Conservation (phyloP, 2,329 filamentous ascomycete genomes). For the Talaromyces sp. region DNA sequence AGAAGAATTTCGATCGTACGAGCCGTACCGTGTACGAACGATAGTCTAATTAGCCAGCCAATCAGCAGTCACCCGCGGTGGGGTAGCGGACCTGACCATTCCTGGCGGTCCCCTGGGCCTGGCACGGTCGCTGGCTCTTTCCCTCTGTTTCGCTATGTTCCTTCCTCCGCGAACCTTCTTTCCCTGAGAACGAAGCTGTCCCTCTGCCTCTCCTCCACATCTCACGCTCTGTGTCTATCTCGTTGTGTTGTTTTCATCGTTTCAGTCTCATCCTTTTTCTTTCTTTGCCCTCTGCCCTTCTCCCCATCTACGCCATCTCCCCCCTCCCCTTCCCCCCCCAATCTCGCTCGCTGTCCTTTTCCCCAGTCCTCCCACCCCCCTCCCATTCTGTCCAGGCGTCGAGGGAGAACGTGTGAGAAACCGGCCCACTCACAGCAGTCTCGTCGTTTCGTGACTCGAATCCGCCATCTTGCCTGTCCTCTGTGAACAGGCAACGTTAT, state of each 20-base stretch:
- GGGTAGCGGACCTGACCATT: slow-evolving; percentile 10
- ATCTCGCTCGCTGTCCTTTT: not conserved
- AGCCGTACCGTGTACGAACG: not conserved
- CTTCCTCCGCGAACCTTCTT: slow-evolving; percentile 6
- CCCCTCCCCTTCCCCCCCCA: not conserved
- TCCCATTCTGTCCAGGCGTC: slow-evolving; percentile 5
- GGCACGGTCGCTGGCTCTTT: slow-evolving; percentile 27
- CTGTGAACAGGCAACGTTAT: not conserved
- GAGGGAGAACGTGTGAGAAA: not conserved
- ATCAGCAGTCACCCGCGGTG: not conserved
- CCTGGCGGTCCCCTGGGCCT: slow-evolving; percentile 24
- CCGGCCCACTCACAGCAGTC: not conserved
- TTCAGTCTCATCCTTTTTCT: slow-evolving; percentile 4
- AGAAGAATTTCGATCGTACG: too few relatives aligned
- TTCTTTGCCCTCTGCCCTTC: slow-evolving; percentile 20
- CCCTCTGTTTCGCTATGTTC: slow-evolving; percentile 21
- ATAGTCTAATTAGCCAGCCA: not conserved
- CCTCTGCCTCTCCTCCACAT: slow-evolving; percentile 27
- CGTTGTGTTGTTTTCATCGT: slow-evolving; percentile 15
- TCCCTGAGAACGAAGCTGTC: slow-evolving; percentile 17
- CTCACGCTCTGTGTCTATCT: slow-evolving; percentile 31
- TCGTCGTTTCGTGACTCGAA: not conserved
- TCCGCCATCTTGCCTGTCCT: not conserved
- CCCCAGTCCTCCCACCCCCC: not conserved
- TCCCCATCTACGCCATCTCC: slow-evolving; percentile 19